These are phyloP conservation scores for Kalanchoe fedtschenkoi DNA, from an alignment of 164 flowering plant genomes.

Conservation along the genomic window DNA sequence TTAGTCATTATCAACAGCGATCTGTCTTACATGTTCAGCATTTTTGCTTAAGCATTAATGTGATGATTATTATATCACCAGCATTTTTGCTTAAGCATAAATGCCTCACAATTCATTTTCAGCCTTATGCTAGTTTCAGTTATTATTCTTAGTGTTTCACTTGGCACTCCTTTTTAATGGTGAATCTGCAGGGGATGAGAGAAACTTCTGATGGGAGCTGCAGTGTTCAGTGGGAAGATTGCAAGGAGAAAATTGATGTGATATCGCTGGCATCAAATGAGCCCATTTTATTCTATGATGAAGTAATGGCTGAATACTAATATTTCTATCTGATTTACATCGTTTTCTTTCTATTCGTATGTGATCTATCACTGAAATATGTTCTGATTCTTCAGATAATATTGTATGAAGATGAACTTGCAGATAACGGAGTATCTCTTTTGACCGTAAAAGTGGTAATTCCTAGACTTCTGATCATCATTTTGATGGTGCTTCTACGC, in stretches of 20 bases:
- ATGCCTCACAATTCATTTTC: background rate
- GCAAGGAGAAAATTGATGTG: constrained; percentile 63
- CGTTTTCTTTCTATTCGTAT: background rate
- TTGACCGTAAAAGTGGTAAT: constrained; percentile 94
- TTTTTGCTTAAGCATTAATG: background rate
- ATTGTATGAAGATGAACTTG: constrained; percentile 91
- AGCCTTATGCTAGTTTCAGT: background rate
- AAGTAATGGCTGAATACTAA: constrained; percentile 28
- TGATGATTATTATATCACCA: background rate
- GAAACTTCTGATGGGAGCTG: constrained; percentile 15
- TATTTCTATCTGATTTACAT: background rate
- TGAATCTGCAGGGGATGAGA: constrained; percentile 22
- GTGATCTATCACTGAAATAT: background rate
- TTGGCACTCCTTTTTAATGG: constrained; percentile 5
- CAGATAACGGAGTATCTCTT: constrained; percentile 90
- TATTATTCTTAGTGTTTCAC: background rate
- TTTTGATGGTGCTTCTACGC: too few species aligned
- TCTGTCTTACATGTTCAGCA: background rate
- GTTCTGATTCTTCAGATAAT: constrained; percentile 42
- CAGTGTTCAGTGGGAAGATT: constrained; percentile 61
- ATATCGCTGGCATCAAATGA: constrained; percentile 71
- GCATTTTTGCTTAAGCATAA: background rate
- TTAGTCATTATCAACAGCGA: background rate
- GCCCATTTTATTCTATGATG: constrained; percentile 96
- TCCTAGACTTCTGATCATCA: constrained; percentile 5